Conservation (phyloP, 208 protist species). For the Trypanosoma congolense region DNA sequence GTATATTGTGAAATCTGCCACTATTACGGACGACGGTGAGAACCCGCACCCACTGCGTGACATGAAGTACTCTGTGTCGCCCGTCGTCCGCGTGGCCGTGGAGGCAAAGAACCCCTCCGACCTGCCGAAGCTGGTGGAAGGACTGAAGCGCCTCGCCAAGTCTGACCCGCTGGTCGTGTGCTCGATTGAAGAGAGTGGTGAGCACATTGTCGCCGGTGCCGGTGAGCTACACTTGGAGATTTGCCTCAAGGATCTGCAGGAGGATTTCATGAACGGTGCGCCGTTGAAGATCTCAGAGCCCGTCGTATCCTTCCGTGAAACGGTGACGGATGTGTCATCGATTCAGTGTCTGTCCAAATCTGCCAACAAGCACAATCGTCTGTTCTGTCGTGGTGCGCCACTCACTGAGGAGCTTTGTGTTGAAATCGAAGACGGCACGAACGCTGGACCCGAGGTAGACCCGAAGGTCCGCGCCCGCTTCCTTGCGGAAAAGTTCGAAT, state of each 20-base stretch:
- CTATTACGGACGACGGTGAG: slow-evolving; percentile 91
- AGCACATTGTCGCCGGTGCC: slow-evolving; percentile 99
- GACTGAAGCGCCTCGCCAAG: slow-evolving; percentile 97
- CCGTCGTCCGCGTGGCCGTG: slow-evolving; percentile 97
- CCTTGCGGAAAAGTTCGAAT: slow-evolving; percentile 90
- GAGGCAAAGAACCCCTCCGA: slow-evolving; percentile 96
- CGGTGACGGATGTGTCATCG: slow-evolving; percentile 91
- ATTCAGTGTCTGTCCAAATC: slow-evolving; percentile 89
- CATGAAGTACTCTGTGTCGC: slow-evolving; percentile 99
- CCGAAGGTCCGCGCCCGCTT: slow-evolving; percentile 86
- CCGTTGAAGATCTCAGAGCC: slow-evolving; percentile 94
- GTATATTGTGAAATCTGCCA: slow-evolving; percentile 98
- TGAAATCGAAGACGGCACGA: slow-evolving; percentile 91
- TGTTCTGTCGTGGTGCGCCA: slow-evolving; percentile 93
- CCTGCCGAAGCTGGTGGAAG: slow-evolving; percentile 97
- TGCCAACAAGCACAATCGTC: slow-evolving; percentile 99
- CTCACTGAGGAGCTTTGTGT: slow-evolving; percentile 91
- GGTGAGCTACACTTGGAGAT: slow-evolving; percentile 99
- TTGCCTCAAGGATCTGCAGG: slow-evolving; percentile 98
- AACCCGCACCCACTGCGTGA: slow-evolving; percentile 60
- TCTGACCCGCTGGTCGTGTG: slow-evolving; percentile 94
- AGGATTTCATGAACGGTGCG: slow-evolving; percentile 95
- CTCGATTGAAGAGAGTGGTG: slow-evolving; percentile 95
- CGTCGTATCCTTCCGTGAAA: slow-evolving; percentile 99
- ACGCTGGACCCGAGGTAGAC: slow-evolving; percentile 87